Evolutionary conservation across 345 rosid genomes (phyloP).

Genomic region (Arabis hirsuta): DNA sequence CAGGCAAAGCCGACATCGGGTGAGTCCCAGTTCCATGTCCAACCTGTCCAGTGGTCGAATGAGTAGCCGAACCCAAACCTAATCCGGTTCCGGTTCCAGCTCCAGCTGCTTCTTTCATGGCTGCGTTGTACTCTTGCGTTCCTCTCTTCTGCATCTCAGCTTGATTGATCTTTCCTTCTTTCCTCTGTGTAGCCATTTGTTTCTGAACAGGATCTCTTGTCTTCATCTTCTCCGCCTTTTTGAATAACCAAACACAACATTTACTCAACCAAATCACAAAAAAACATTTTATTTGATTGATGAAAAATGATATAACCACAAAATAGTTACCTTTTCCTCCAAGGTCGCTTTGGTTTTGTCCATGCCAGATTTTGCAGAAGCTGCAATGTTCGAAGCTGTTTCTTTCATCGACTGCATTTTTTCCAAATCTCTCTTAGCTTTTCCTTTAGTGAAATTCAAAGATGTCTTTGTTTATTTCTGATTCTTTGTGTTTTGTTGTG

Average conservation of each 20-base stretch:
- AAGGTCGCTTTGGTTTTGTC: constrained; percentile 74
- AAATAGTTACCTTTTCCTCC: constrained; percentile 62
- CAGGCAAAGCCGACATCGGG: constrained; percentile 59
- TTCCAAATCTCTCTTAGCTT: not conserved
- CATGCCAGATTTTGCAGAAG: constrained; percentile 81
- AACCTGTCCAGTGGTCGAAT: constrained; percentile 46
- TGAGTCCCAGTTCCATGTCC: constrained; percentile 50
- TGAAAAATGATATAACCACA: not conserved
- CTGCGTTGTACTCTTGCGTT: constrained; percentile 58
- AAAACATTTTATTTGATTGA: not conserved
- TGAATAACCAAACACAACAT: not conserved
- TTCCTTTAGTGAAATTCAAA: constrained; percentile 4
- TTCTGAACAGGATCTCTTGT: constrained; percentile 61
- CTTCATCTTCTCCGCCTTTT: constrained; percentile 56
- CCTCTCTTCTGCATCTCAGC: constrained; percentile 62
- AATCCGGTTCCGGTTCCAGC: constrained; percentile 40
- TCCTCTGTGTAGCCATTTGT: constrained; percentile 61
- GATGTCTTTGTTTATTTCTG: constrained; percentile 11
- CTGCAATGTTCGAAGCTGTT: constrained; percentile 64
- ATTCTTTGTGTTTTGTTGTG: constrained; percentile 1
- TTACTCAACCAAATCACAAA: not conserved
- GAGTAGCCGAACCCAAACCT: constrained; percentile 39
- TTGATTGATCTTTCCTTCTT: constrained; percentile 49
- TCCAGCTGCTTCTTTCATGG: constrained; percentile 43
- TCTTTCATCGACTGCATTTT: constrained; percentile 64